A percentile compares a stretch with the other conserved stretches of the same genome.
These are phyloP conservation scores for Mallotus nudiflorus DNA, from an alignment of 345 rosid species.

Conservation along the genomic window DNA sequence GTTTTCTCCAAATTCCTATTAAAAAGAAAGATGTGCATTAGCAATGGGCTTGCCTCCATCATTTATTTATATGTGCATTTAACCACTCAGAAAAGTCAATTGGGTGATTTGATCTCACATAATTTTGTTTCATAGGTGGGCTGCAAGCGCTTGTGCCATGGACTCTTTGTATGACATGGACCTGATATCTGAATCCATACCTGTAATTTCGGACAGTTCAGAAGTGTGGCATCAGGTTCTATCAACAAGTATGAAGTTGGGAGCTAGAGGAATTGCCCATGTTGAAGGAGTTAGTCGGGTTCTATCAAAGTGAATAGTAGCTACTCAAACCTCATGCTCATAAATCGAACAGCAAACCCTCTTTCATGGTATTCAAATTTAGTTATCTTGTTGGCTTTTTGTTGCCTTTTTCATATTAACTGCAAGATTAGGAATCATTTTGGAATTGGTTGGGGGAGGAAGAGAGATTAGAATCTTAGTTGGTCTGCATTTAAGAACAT, in stretches of 20 bases:
- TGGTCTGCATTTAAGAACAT: too few relatives aligned
- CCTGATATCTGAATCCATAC: conserved; percentile 80
- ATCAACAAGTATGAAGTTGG: conserved; percentile 78
- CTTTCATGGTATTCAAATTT: conserved; percentile 69
- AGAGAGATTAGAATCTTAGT: too few relatives aligned
- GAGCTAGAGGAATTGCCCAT: conserved; percentile 69
- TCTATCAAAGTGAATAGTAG: conserved; percentile 52
- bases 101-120: conserved; percentile 5
- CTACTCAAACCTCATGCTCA: conserved; percentile 68
- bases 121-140: conserved; percentile 59
- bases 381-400: conserved; percentile 12
- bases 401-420: not conserved
- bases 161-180: conserved; percentile 73
- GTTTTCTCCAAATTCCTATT: not conserved
- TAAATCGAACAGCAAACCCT: conserved; percentile 86
- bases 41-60: not conserved
- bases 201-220: conserved; percentile 83
- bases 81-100: not conserved
- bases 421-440: not conserved
- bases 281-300: conserved; percentile 60
- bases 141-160: conserved; percentile 37
- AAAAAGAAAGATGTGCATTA: not conserved
- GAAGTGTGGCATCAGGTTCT: conserved; percentile 67
- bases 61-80: not conserved
- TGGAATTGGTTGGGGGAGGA: too few relatives aligned